Conservation (phyloP, 73 alveolate genomes). For the Uronychia binucleata region DNA sequence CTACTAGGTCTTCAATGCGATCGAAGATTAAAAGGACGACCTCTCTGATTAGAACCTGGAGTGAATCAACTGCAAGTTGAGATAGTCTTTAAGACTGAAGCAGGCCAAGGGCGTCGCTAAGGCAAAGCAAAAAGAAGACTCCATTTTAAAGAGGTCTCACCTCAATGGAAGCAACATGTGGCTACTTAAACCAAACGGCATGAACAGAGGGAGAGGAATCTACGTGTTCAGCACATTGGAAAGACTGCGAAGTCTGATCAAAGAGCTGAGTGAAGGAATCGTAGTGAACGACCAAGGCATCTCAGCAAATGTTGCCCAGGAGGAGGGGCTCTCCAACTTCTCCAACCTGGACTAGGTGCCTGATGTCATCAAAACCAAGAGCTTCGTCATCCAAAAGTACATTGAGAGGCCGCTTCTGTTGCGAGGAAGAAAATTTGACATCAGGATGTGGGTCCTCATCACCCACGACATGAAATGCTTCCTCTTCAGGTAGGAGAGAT, state of each 20-base stretch:
- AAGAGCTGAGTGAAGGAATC: not conserved
- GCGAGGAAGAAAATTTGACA: constrained; percentile 90
- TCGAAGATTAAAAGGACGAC: not conserved
- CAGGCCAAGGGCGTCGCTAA: constrained; percentile 1
- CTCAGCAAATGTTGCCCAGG: not conserved
- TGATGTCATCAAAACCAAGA: constrained; percentile 37
- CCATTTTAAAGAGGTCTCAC: not conserved
- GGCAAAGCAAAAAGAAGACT: not conserved
- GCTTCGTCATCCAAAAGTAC: constrained; percentile 88
- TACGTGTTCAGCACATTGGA: constrained; percentile 48
- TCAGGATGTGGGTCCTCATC: constrained; percentile 93
- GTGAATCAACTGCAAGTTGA: not conserved
- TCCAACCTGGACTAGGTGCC: constrained; percentile 17
- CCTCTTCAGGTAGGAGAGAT: constrained; percentile 74
- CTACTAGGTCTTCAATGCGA: not conserved
- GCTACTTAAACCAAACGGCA: constrained; percentile 81
- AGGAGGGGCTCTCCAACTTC: constrained; percentile 12
- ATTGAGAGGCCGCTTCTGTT: constrained; percentile 92
- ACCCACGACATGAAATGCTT: constrained; percentile 71
- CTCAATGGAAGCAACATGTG: constrained; percentile 64
- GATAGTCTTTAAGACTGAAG: too few species aligned
- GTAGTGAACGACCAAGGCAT: not conserved
- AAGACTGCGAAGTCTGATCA: not conserved
- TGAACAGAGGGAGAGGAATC: constrained; percentile 88
- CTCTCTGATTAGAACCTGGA: not conserved